These are phyloP conservation scores for Fusarium armeniacum DNA, from an alignment of 2,329 filamentous ascomycete species.

Conservation along the genomic window DNA sequence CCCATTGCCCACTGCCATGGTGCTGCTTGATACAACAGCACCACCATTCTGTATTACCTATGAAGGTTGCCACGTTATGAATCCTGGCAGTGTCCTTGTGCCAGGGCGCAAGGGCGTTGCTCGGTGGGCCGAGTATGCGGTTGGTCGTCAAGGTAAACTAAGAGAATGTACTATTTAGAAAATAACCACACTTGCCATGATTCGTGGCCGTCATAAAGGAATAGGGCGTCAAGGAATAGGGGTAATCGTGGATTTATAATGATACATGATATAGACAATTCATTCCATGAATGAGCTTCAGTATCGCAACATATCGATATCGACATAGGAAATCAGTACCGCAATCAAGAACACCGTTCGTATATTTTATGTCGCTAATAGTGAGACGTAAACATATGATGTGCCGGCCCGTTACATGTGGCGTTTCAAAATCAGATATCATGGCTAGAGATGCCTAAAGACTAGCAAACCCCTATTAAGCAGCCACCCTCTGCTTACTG, in stretches of 20 bases:
- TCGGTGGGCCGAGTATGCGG: constrained; percentile 90
- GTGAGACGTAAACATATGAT: not conserved
- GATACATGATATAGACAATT: constrained; percentile 31
- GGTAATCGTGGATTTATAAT: constrained; percentile 21
- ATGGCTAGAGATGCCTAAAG: constrained; percentile 19
- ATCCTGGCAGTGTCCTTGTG: constrained; percentile 84
- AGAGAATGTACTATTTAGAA: constrained; percentile 72
- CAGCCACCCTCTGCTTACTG: constrained; percentile 56
- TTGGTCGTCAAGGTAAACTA: constrained; percentile 72
- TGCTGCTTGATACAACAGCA: constrained; percentile 85
- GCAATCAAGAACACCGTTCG: constrained; percentile 7
- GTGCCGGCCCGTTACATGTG: not conserved
- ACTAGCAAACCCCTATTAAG: constrained; percentile 7
- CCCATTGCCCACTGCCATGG: constrained; percentile 85
- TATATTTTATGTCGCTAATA: constrained; percentile 2
- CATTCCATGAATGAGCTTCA: not conserved
- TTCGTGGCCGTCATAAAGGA: constrained; percentile 2
- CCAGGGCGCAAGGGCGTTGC: constrained; percentile 76
- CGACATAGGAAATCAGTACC: not conserved
- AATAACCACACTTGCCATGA: not conserved
- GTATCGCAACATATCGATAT: not conserved
- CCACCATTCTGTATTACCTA: constrained; percentile 90
- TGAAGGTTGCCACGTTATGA: constrained; percentile 96
- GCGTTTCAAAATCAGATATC: not conserved
- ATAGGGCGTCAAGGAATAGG: constrained; percentile 21